A percentile compares a stretch with the other conserved stretches of the same genome.
Conservation (phyloP, 2,329 filamentous ascomycete species). For the Corniculantispora saksenae region DNA sequence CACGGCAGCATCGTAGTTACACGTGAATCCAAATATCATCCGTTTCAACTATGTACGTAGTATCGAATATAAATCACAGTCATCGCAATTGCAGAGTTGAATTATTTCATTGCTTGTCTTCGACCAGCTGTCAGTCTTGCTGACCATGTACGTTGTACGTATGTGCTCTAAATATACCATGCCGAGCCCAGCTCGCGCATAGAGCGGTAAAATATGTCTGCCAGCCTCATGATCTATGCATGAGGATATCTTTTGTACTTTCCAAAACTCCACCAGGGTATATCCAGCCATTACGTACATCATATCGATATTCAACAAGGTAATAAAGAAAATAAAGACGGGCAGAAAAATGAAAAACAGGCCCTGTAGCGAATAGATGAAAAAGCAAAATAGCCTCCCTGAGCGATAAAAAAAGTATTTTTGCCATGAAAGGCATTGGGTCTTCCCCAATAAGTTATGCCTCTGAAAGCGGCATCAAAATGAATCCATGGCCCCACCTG, state of each 20-base stretch:
- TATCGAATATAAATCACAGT: background rate
- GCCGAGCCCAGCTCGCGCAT: conserved; percentile 16
- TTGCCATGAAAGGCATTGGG: conserved; percentile 1
- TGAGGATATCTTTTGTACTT: background rate
- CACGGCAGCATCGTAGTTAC: background rate
- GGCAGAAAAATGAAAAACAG: background rate
- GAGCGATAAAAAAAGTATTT: background rate
- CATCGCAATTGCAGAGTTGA: background rate
- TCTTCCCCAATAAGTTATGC: background rate
- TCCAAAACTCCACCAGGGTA: conserved; percentile 16
- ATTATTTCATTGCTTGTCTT: background rate
- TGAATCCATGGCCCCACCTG: background rate
- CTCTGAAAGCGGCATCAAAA: background rate
- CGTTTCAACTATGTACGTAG: background rate
- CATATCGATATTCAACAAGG: background rate
- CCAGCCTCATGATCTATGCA: conserved; percentile 2
- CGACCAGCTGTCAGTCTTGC: conserved; percentile 2
- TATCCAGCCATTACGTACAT: conserved; percentile 18
- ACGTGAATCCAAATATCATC: background rate
- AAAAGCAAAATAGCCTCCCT: background rate
- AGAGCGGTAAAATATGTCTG: background rate
- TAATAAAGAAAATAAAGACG: background rate
- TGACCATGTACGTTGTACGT: background rate
- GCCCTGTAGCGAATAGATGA: background rate
- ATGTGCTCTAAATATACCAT: background rate